Percentiles rank a stretch among this genome's conserved stretches.
These are phyloP conservation scores for Acanthamoeba sp. DNA, from an alignment of 208 protist species.

Conservation along the genomic window DNA sequence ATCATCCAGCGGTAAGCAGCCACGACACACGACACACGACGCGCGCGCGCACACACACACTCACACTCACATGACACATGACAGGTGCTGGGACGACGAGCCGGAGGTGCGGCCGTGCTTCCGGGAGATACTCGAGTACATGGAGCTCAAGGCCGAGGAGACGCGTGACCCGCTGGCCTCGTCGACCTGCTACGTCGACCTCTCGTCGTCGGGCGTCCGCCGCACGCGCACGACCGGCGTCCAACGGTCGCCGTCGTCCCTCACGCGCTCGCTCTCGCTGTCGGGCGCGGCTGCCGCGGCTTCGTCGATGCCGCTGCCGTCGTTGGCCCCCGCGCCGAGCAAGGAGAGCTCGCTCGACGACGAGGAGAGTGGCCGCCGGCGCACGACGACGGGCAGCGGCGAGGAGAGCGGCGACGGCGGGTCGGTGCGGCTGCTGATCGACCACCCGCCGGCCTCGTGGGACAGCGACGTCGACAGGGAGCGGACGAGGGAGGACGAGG, in stretches of 20 bases:
- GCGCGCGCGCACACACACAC: no score
- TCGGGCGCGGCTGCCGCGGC: not conserved
- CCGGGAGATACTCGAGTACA: constrained; percentile 5
- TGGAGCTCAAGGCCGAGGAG: not conserved
- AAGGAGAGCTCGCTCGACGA: not conserved
- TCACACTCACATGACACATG: not conserved
- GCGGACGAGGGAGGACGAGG: not conserved
- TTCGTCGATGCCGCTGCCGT: not conserved
- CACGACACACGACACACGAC: not conserved
- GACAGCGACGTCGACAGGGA: not conserved
- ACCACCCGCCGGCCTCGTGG: not conserved
- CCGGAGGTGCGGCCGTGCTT: constrained; percentile 24
- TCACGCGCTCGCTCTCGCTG: not conserved
- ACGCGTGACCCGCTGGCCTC: not conserved
- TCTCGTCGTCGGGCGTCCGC: not conserved
- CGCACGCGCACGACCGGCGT: not conserved
- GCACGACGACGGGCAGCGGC: constrained; percentile 18
- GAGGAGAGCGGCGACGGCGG: constrained; percentile 54
- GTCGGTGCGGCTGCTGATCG: constrained; percentile 6
- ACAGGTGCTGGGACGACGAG: constrained; percentile 42
- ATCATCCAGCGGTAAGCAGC: not conserved
- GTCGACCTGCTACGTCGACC: not conserved
- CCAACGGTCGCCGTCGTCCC: not conserved
- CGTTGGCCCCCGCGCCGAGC: not conserved
- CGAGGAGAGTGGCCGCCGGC: not conserved